A percentile compares a stretch with the other conserved stretches of the same genome.
phyloP scores from a whole-genome alignment of 192 early-diverging fungal species.

The Chytriomyces sp. region DNA sequence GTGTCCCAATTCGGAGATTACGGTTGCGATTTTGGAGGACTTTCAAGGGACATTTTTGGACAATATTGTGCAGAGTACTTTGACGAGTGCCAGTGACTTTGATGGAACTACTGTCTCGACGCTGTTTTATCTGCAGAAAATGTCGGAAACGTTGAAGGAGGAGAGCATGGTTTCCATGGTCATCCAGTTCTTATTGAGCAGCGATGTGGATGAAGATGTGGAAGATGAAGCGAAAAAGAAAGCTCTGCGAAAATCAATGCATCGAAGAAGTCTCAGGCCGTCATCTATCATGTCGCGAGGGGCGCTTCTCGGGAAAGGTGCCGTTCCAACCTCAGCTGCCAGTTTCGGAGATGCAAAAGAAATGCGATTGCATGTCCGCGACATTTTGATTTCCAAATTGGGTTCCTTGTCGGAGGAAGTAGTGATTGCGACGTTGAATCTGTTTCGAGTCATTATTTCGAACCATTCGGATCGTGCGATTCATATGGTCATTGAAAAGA shows the following conservation, averaged over 20 bases:
- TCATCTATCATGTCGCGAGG: slow-evolving; percentile 20
- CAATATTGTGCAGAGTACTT: slow-evolving; percentile 83
- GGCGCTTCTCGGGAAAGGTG: not conserved
- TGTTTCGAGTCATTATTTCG: slow-evolving; percentile 75
- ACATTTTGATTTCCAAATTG: slow-evolving; percentile 84
- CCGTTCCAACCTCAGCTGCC: not conserved
- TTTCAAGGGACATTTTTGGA: slow-evolving; percentile 82
- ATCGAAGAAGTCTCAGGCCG: slow-evolving; percentile 19
- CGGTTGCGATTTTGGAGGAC: slow-evolving; percentile 62
- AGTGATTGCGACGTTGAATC: slow-evolving; percentile 80
- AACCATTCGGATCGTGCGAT: slow-evolving; percentile 80
- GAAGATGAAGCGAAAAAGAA: slow-evolving; percentile 38
- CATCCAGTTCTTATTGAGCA: slow-evolving; percentile 74
- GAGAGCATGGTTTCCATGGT: slow-evolving; percentile 76
- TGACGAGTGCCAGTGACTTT: slow-evolving; percentile 86
- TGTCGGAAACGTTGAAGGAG: slow-evolving; percentile 71
- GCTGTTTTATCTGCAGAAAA: slow-evolving; percentile 86
- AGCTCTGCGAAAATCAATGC: slow-evolving; percentile 26
- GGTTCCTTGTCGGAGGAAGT: slow-evolving; percentile 86
- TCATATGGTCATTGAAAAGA: slow-evolving; percentile 71
- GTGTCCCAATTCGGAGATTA: slow-evolving; percentile 72
- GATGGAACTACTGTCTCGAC: slow-evolving; percentile 89
- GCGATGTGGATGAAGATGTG: slow-evolving; percentile 54
- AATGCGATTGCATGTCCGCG: slow-evolving; percentile 46
- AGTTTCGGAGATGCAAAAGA: slow-evolving; percentile 15